Conservation (phyloP, 495 filamentous ascomycete species). For the Tuber microsphaerosporum region DNA sequence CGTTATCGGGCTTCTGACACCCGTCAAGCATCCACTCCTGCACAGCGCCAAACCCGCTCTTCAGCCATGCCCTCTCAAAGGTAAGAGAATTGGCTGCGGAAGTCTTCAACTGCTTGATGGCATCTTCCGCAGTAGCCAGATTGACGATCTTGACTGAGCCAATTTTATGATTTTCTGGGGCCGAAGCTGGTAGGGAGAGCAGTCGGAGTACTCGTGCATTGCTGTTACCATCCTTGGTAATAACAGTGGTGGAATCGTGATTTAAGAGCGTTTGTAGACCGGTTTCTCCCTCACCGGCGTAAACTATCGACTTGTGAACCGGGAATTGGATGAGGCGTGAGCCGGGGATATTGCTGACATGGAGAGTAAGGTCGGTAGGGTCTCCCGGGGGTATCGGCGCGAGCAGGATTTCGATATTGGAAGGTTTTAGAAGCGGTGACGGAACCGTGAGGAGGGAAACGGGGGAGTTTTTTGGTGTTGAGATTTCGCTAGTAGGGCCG, state of each 20-base stretch:
- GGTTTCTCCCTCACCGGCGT: constrained; percentile 57
- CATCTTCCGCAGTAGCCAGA: constrained; percentile 43
- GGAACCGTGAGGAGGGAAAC: constrained; percentile 55
- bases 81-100: constrained; percentile 4
- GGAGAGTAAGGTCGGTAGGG: constrained; percentile 18
- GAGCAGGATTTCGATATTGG: constrained; percentile 69
- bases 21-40: constrained; percentile 18
- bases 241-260: constrained; percentile 5
- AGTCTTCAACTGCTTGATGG: constrained; percentile 37
- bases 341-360: constrained; percentile 13
- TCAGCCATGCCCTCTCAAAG: constrained; percentile 17
- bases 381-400: constrained; percentile 45
- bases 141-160: constrained; percentile 53
- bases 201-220: constrained; percentile 42
- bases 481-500: constrained; percentile 18
- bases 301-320: constrained; percentile 73
- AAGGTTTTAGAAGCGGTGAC: constrained; percentile 58
- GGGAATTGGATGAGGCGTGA: constrained; percentile 60
- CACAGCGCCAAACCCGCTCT: constrained; percentile 14
- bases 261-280: constrained; percentile 51
- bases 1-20: not conserved
- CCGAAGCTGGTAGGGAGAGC: constrained; percentile 36
- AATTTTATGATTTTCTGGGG: constrained; percentile 29
- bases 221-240: not conserved
- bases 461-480: constrained; percentile 29